Conservation (phyloP, 2,329 filamentous ascomycete species). For the Karstenula rhodostoma region DNA sequence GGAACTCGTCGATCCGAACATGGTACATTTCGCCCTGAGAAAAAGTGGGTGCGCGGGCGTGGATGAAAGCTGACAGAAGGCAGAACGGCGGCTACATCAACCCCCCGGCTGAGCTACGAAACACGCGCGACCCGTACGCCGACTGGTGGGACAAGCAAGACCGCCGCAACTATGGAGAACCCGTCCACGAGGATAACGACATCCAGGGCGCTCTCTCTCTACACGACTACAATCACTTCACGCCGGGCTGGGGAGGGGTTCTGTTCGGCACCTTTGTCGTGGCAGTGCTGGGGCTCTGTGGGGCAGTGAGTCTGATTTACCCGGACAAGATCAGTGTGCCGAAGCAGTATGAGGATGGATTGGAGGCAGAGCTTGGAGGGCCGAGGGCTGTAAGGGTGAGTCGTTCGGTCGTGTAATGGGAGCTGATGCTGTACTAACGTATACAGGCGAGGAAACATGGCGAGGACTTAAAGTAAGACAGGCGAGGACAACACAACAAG, state of each 20-base stretch:
- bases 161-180: slow-evolving; percentile 94
- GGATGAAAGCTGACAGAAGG: slow-evolving; percentile 22
- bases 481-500: background rate
- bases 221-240: slow-evolving; percentile 87
- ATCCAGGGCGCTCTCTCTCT: slow-evolving; percentile 88
- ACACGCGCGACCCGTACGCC: slow-evolving; percentile 89
- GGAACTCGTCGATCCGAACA: slow-evolving; percentile 64
- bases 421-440: slow-evolving; percentile 5
- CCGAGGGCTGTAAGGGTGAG: slow-evolving; percentile 52
- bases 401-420: slow-evolving; percentile 5
- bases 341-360: slow-evolving; percentile 56
- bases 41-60: background rate
- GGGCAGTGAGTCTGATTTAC: slow-evolving; percentile 51
- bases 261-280: slow-evolving; percentile 55
- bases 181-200: slow-evolving; percentile 96
- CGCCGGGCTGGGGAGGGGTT: slow-evolving; percentile 75
- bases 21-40: slow-evolving; percentile 61
- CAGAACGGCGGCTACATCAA: slow-evolving; percentile 88
- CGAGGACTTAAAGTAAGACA: slow-evolving; percentile 23
- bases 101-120: slow-evolving; percentile 81
- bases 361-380: slow-evolving; percentile 59
- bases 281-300: slow-evolving; percentile 51
- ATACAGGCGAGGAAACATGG: slow-evolving; percentile 27
- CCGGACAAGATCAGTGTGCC: slow-evolving; percentile 57
- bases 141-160: slow-evolving; percentile 99